Conservation (phyloP, 306 rosid species). For the Ammopiptanthus mongolicus region DNA sequence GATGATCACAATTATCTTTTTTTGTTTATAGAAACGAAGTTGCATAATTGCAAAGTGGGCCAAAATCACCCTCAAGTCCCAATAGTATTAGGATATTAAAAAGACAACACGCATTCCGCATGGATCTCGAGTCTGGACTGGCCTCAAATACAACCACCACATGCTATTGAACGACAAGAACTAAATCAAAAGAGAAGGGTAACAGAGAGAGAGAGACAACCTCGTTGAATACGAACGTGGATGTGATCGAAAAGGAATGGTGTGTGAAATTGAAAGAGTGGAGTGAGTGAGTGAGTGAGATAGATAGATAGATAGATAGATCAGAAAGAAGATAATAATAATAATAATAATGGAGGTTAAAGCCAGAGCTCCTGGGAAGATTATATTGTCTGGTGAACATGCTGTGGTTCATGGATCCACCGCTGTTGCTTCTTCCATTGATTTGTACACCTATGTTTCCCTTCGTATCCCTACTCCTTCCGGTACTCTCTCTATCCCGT, state of each 20-base stretch:
- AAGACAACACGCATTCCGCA: conserved; percentile 17
- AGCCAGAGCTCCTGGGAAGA: conserved; percentile 91
- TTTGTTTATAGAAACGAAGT: too few species aligned
- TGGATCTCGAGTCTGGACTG: background rate
- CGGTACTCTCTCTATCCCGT: conserved; percentile 31
- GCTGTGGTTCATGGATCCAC: conserved; percentile 98
- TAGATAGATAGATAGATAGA: background rate
- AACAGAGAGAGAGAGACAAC: background rate
- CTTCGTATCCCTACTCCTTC: conserved; percentile 67
- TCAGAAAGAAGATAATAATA: background rate
- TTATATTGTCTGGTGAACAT: conserved; percentile 85
- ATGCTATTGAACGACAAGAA: background rate
- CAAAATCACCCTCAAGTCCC: background rate
- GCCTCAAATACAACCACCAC: background rate
- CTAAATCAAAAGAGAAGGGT: background rate
- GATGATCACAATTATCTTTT: too few species aligned
- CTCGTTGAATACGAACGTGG: background rate
- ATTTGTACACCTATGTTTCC: conserved; percentile 64
- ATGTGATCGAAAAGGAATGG: background rate
- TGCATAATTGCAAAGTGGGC: background rate
- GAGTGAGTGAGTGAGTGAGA: background rate
- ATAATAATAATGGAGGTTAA: conserved; percentile 94
- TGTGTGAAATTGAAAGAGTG: background rate
- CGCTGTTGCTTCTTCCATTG: conserved; percentile 85
- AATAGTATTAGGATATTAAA: background rate